Evolutionary conservation across 495 filamentous ascomycete genomes (phyloP).

Genomic region (Penicillium cataractarum): DNA sequence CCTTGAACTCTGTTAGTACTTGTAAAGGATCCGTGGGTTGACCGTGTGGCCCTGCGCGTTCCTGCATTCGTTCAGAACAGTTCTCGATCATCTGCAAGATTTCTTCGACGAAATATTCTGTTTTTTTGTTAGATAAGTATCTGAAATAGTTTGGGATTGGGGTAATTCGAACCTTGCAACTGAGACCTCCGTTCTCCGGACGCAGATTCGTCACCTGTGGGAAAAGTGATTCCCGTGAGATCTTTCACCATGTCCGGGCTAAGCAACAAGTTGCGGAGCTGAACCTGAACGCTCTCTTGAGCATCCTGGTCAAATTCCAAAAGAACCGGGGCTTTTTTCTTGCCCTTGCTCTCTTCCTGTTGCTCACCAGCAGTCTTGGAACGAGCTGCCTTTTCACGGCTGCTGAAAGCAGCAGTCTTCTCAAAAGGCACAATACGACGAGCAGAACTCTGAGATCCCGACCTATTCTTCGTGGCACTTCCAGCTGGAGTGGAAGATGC

Average conservation of each 20-base stretch:
- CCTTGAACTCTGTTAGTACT: no score
- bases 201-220: background rate
- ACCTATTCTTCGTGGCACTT: background rate
- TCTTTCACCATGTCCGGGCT: constrained; percentile 5
- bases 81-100: background rate
- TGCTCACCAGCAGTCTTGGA: background rate
- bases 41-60: background rate
- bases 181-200: no score
- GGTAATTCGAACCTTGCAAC: background rate
- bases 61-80: background rate
- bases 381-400: background rate
- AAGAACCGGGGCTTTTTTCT: background rate
- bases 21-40: background rate
- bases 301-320: background rate
- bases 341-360: background rate
- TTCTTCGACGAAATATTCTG: background rate
- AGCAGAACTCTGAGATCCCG: background rate
- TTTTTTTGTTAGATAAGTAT: background rate
- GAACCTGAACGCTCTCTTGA: background rate
- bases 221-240: constrained; percentile 2
- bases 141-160: background rate
- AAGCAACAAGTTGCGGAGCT: background rate
- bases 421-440: background rate
- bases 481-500: background rate
- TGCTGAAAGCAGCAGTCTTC: constrained; percentile 1